Conservation (phyloP, 768 basidiomycete species). For the Candolleomyces eurysporus region DNA sequence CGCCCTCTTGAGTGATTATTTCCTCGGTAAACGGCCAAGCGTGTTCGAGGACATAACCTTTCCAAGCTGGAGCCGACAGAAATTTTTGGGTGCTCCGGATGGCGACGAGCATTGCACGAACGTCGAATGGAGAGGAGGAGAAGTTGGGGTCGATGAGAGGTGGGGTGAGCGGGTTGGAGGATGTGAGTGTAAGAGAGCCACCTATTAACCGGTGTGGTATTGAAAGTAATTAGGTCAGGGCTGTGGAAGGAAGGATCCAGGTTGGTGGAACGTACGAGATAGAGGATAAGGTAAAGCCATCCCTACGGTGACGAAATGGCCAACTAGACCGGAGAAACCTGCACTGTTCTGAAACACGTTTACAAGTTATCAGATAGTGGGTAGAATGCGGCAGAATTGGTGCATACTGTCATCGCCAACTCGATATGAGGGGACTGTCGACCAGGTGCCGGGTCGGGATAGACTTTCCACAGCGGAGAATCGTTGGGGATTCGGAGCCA, state of each 20-base stretch:
- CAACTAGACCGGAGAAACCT: conserved; percentile 14
- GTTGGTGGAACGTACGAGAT: conserved; percentile 18
- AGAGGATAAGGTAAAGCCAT: conserved; percentile 23
- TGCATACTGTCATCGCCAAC: conserved; percentile 10
- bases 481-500: conserved; percentile 22
- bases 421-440: conserved; percentile 23
- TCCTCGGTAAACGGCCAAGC: conserved; percentile 7
- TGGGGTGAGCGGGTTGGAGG: conserved; percentile 10
- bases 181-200: conserved; percentile 17
- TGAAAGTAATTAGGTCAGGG: not conserved
- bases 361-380: not conserved
- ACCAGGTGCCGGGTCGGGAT: conserved; percentile 23
- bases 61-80: conserved; percentile 4
- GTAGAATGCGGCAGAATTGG: not conserved
- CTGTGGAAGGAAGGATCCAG: not conserved
- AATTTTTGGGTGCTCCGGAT: conserved; percentile 4
- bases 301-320: conserved; percentile 13
- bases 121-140: conserved; percentile 1
- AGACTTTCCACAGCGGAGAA: conserved; percentile 16
- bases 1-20: not conserved
- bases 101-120: conserved; percentile 3
- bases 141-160: conserved; percentile 11
- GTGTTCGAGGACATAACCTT: conserved; percentile 8
- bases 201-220: conserved; percentile 2
- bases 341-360: conserved; percentile 9